phyloP scores from a whole-genome alignment of 2,329 filamentous ascomycete genomes.

The Gnomoniopsis smithogilvyi region DNA sequence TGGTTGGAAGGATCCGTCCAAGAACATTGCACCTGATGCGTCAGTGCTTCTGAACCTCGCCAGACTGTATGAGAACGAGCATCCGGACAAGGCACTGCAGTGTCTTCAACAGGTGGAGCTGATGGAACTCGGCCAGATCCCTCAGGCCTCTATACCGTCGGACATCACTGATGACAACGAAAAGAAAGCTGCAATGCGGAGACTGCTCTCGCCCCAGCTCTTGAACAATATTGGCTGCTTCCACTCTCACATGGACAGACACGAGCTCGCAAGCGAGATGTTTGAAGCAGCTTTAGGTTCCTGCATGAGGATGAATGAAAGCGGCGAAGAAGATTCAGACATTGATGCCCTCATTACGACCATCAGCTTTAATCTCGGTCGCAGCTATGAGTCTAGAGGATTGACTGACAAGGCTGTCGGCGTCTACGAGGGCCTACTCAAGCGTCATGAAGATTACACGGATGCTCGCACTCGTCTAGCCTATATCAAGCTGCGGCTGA shows the following conservation, averaged over 20 bases:
- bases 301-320: slow-evolving; percentile 77
- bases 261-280: slow-evolving; percentile 74
- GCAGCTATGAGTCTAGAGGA: slow-evolving; percentile 85
- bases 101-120: slow-evolving; percentile 91
- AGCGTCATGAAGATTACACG: slow-evolving; percentile 85
- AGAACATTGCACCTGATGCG: slow-evolving; percentile 74
- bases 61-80: slow-evolving; percentile 80
- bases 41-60: slow-evolving; percentile 90
- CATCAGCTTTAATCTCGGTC: slow-evolving; percentile 93
- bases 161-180: slow-evolving; percentile 59
- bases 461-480: slow-evolving; percentile 86
- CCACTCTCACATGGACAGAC: slow-evolving; percentile 83
- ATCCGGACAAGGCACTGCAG: slow-evolving; percentile 86
- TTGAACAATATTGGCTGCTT: slow-evolving; percentile 98
- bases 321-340: slow-evolving; percentile 70
- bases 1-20: slow-evolving; percentile 92
- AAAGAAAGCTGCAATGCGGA: slow-evolving; percentile 62
- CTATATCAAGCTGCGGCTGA: slow-evolving; percentile 81
- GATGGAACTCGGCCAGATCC: slow-evolving; percentile 77
- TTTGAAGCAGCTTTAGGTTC: slow-evolving; percentile 91
- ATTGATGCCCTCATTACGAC: slow-evolving; percentile 91
- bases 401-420: slow-evolving; percentile 79
- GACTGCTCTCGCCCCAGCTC: slow-evolving; percentile 80
- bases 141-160: slow-evolving; percentile 63
- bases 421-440: slow-evolving; percentile 82